Conservation (phyloP, 2,329 filamentous ascomycete species). For the Penicillium psychrosexuale region DNA sequence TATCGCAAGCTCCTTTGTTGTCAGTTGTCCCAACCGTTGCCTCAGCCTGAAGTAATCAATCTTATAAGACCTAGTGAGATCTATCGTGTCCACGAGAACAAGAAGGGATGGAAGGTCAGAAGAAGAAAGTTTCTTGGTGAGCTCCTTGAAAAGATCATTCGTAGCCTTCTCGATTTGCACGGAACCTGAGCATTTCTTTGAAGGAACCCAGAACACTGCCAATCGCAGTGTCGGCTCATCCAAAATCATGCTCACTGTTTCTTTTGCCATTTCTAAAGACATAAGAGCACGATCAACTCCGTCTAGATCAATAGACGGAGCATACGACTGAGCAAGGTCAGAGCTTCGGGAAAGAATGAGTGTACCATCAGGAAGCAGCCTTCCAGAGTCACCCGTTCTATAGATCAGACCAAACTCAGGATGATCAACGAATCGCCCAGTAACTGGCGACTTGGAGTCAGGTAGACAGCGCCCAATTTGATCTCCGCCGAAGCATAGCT, state of each 20-base stretch:
- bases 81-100: conserved; percentile 66
- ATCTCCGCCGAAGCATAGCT: conserved; percentile 81
- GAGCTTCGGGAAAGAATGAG: conserved; percentile 71
- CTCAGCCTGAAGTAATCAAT: conserved; percentile 60
- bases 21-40: conserved; percentile 48
- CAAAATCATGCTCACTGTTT: conserved; percentile 64
- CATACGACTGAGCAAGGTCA: conserved; percentile 77
- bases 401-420: conserved; percentile 70
- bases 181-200: conserved; percentile 3
- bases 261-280: conserved; percentile 50
- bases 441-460: conserved; percentile 50
- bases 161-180: conserved; percentile 25
- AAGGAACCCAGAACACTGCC: conserved; percentile 66
- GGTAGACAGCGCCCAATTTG: conserved; percentile 55
- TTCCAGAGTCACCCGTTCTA: conserved; percentile 76
- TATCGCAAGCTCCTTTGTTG: conserved; percentile 45
- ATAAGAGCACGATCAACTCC: conserved; percentile 68
- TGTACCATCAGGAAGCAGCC: conserved; percentile 72
- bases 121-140: conserved; percentile 58
- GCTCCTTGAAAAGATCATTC: conserved; percentile 51
- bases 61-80: conserved; percentile 72
- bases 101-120: conserved; percentile 80
- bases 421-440: conserved; percentile 66
- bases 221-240: conserved; percentile 48
- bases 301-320: conserved; percentile 73